Percentiles rank a stretch among this genome's conserved stretches.
These are phyloP conservation scores for Rhazya stricta DNA, from an alignment of 257 asterid genomes.

Conservation along the genomic window DNA sequence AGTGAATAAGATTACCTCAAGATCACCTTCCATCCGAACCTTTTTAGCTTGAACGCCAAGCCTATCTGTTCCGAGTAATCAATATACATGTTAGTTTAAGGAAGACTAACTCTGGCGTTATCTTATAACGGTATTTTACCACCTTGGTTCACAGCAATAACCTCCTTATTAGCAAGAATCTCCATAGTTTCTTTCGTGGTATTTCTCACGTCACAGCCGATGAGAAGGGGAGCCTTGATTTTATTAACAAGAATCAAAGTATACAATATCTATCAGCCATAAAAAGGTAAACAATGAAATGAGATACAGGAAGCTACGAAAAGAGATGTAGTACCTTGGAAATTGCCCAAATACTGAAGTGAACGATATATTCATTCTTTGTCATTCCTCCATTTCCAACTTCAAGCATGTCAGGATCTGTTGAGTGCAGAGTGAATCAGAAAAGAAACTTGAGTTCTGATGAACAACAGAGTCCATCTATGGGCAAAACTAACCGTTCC, in stretches of 20 bases:
- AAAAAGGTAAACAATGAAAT: background rate
- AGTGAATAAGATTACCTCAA: constrained; percentile 44
- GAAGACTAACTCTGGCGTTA: no score
- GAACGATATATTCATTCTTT: constrained; percentile 66
- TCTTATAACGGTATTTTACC: no score
- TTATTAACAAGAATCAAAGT: background rate
- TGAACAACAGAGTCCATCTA: constrained; percentile 19
- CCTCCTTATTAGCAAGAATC: constrained; percentile 65
- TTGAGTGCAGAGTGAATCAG: background rate
- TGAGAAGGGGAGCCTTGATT: constrained; percentile 74
- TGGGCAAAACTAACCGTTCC: constrained; percentile 68
- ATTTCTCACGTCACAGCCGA: constrained; percentile 83
- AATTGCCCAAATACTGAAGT: constrained; percentile 86
- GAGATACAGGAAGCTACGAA: background rate
- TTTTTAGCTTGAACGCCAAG: constrained; percentile 80
- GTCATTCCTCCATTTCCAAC: constrained; percentile 98
- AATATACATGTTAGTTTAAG: no score
- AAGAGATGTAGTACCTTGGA: constrained; percentile 48
- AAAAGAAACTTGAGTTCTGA: background rate
- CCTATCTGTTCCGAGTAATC: constrained; percentile 38
- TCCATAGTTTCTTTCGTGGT: constrained; percentile 43
- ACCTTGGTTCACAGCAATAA: constrained; percentile 82
- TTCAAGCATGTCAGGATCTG: constrained; percentile 98
- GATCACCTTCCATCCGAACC: constrained; percentile 78
- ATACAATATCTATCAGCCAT: background rate